Conservation (phyloP, 2,329 filamentous ascomycete species). For the Ceratocystiopsis brevicomis region DNA sequence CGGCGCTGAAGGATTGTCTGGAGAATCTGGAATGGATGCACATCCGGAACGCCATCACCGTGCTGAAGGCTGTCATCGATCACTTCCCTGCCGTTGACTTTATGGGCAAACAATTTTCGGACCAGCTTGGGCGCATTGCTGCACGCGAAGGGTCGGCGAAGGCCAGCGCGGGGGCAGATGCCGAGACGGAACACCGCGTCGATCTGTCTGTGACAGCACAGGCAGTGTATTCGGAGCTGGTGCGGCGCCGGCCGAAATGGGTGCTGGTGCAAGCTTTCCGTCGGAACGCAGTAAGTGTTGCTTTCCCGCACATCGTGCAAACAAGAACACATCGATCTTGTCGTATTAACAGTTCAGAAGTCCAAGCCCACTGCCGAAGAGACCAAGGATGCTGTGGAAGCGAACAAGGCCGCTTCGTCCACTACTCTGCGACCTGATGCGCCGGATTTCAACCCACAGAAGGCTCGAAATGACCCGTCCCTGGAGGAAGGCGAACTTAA, state of each 20-base stretch:
- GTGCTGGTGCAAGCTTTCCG: constrained; percentile 58
- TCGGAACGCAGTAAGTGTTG: constrained; percentile 22
- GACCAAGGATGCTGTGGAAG: constrained; percentile 6
- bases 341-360: neutral
- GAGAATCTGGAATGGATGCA: constrained; percentile 86
- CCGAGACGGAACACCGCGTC: constrained; percentile 41
- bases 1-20: constrained; percentile 65
- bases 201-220: constrained; percentile 58
- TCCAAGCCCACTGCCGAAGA: constrained; percentile 5
- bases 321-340: constrained; percentile 12
- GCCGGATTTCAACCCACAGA: constrained; percentile 42
- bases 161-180: constrained; percentile 14
- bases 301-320: no score
- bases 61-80: constrained; percentile 63
- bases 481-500: constrained; percentile 57
- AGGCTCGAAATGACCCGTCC: constrained; percentile 22
- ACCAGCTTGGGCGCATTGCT: constrained; percentile 46
- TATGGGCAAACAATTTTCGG: constrained; percentile 52
- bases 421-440: constrained; percentile 35
- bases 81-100: constrained; percentile 80
- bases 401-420: no score
- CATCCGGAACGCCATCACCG: constrained; percentile 83
- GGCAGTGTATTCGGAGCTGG: constrained; percentile 51
- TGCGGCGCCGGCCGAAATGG: constrained; percentile 48
- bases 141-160: constrained; percentile 36